Conservation (phyloP, 1,284 basidiomycete genomes). For the Sanghuangporus sanghuang region DNA sequence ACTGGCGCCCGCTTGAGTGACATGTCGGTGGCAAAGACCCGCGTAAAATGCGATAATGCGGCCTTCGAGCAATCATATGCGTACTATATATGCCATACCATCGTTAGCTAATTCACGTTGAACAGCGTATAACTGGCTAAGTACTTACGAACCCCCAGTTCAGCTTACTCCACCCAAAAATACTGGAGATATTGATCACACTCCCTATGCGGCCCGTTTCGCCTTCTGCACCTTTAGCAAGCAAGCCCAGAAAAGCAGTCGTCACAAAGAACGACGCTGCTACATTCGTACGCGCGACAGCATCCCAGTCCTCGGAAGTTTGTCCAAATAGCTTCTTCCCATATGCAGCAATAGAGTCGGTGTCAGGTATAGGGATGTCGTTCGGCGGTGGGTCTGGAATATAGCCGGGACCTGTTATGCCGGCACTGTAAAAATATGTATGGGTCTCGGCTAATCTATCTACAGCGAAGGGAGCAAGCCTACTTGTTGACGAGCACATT, state of each 20-base stretch:
- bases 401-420: not conserved
- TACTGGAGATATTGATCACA: conserved; percentile 32
- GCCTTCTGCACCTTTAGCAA: conserved; percentile 23
- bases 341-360: conserved; percentile 15
- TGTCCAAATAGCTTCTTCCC: conserved; percentile 27
- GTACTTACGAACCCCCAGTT: not conserved
- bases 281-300: conserved; percentile 25
- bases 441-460: conserved; percentile 50
- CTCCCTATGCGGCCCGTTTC: conserved; percentile 22
- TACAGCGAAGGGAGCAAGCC: conserved; percentile 48
- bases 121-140: not conserved
- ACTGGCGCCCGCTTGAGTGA: conserved; percentile 27
- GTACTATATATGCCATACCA: conserved; percentile 21
- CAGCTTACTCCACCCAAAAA: conserved; percentile 25
- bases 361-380: not conserved
- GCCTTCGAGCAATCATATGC: conserved; percentile 30
- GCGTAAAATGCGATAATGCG: conserved; percentile 28
- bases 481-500: conserved; percentile 81
- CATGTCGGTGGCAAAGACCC: conserved; percentile 29
- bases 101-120: not conserved
- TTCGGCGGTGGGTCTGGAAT: not conserved
- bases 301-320: conserved; percentile 25
- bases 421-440: conserved; percentile 1
- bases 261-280: conserved; percentile 29
- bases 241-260: conserved; percentile 29